These are phyloP conservation scores for Gamsiella multidivaricata DNA, from an alignment of 192 early-diverging fungal genomes.

Conservation along the genomic window DNA sequence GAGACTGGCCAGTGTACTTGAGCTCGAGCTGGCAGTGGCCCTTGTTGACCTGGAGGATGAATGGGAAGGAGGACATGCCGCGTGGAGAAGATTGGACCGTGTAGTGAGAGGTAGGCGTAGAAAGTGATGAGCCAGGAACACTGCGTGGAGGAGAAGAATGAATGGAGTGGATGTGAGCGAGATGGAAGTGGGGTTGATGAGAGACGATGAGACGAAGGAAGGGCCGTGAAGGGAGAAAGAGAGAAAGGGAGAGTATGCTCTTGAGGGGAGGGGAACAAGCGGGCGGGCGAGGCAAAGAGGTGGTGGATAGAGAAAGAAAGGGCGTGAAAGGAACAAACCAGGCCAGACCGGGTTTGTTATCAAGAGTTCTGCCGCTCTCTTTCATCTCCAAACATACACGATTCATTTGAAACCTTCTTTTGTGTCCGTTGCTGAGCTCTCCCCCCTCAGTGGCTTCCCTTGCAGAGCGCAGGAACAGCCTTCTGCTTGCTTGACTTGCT, in stretches of 20 bases:
- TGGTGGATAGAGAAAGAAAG: too few relatives aligned
- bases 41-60: slow-evolving; percentile 26
- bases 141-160: not conserved
- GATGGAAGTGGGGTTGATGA: not conserved
- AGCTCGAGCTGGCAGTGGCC: slow-evolving; percentile 35
- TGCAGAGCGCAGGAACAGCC: too few relatives aligned
- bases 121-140: not conserved
- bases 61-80: slow-evolving; percentile 41
- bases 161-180: not conserved
- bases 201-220: not conserved
- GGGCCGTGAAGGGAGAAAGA: not conserved
- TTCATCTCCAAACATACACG: too few relatives aligned
- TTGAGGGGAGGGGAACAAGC: not conserved
- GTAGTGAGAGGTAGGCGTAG: not conserved
- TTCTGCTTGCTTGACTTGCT: not conserved
- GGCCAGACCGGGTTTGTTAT: too few relatives aligned
- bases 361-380: too few relatives aligned
- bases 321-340: too few relatives aligned
- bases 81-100: not conserved
- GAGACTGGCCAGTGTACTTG: slow-evolving; percentile 37
- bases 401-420: too few relatives aligned
- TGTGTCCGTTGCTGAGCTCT: too few relatives aligned
- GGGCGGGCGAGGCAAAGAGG: not conserved
- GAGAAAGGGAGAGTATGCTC: not conserved
- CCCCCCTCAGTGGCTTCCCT: too few relatives aligned